A percentile compares a stretch with the other conserved stretches of the same genome.
Conservation (phyloP, 257 asterid genomes). For the Osmanthus fragrans region DNA sequence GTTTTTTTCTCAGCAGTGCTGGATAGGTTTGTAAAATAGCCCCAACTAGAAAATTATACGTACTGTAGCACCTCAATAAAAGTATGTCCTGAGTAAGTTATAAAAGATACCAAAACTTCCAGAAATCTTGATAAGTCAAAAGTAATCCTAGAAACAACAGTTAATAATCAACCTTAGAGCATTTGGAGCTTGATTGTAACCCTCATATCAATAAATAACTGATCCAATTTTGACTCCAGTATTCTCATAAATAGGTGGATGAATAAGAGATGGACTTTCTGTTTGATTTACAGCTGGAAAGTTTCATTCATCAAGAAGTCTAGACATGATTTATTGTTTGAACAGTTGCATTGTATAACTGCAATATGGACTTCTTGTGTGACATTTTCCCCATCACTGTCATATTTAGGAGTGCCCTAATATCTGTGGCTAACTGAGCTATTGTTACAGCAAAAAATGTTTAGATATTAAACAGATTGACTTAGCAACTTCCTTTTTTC, state of each 20-base stretch:
- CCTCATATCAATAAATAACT: not conserved
- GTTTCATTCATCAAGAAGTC: constrained; percentile 5
- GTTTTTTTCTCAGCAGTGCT: not conserved
- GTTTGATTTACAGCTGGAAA: constrained; percentile 5
- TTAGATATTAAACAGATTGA: not conserved
- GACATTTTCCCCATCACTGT: not conserved
- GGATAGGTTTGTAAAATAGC: not conserved
- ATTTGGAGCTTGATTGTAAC: not conserved
- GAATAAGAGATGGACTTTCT: not conserved
- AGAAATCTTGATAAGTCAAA: not conserved
- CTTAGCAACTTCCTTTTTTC: constrained; percentile 5
- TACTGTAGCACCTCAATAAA: not conserved
- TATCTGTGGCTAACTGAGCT: not conserved
- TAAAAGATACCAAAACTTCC: not conserved
- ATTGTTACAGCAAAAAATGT: not conserved
- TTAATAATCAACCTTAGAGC: not conserved
- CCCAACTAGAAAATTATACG: not conserved
- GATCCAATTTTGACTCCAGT: not conserved
- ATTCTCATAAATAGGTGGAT: not conserved
- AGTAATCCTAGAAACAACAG: not conserved
- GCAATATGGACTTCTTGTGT: not conserved
- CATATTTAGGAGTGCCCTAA: not conserved
- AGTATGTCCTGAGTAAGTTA: not conserved
- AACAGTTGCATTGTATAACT: constrained; percentile 5
- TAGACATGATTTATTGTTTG: constrained; percentile 12